Conservation (phyloP, 495 filamentous ascomycete genomes). For the Penicillium manginii region DNA sequence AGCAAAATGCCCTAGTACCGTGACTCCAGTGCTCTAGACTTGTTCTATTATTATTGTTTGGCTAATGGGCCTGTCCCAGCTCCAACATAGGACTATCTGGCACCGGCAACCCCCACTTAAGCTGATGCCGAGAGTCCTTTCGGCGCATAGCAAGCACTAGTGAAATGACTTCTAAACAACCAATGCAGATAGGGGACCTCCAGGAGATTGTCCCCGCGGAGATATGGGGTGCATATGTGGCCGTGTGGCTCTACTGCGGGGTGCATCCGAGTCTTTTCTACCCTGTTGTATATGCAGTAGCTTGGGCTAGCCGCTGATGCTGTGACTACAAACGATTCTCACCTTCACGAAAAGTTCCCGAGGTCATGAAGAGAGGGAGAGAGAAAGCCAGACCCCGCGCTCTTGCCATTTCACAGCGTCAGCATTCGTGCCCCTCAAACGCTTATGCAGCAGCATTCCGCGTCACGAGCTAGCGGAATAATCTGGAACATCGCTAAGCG, state of each 20-base stretch:
- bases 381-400: slow-evolving; percentile 9
- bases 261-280: slow-evolving; percentile 21
- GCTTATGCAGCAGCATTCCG: slow-evolving; percentile 6
- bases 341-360: slow-evolving; percentile 6
- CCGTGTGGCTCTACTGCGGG: slow-evolving; percentile 24
- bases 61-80: background rate
- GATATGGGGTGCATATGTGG: slow-evolving; percentile 11
- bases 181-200: background rate
- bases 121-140: slow-evolving; percentile 8
- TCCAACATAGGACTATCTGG: background rate
- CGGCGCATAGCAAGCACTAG: background rate
- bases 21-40: background rate
- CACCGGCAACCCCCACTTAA: background rate
- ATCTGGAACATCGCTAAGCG: slow-evolving; percentile 11
- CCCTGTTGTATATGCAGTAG: slow-evolving; percentile 16
- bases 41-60: background rate
- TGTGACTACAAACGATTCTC: background rate
- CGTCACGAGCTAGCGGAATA: slow-evolving; percentile 9
- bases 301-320: background rate
- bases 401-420: slow-evolving; percentile 6
- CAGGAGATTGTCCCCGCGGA: slow-evolving; percentile 4
- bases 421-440: slow-evolving; percentile 9
- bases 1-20: background rate
- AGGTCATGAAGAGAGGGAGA: background rate
- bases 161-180: background rate